Evolutionary conservation across 75 land plant species (phyloP).

Genomic region (Azolla pinnata): DNA sequence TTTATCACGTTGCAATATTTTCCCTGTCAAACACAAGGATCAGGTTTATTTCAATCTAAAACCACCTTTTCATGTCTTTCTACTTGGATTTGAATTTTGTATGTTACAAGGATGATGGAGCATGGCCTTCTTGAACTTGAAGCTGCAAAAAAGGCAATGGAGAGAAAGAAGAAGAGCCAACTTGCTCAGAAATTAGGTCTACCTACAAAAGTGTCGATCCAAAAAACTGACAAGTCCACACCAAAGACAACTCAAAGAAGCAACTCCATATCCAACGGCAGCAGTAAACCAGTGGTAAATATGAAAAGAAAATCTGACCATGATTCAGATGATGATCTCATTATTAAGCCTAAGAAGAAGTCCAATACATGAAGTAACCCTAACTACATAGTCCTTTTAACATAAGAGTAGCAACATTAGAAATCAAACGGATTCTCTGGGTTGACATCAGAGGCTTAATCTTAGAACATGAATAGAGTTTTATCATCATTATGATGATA

Average conservation of each 20-base stretch:
- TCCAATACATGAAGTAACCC: no score
- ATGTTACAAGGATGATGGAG: slow-evolving; percentile 75
- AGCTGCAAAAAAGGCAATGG: slow-evolving; percentile 49
- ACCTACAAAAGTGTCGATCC: slow-evolving; percentile 30
- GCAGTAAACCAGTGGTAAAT: slow-evolving; percentile 4
- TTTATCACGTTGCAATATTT: no score
- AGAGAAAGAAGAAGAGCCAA: slow-evolving; percentile 40
- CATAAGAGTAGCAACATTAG: no score
- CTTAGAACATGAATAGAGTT: no score
- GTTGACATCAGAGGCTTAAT: no score
- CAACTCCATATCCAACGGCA: slow-evolving; percentile 7
- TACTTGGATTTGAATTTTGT: no score
- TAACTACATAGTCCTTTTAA: no score
- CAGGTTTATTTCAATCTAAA: no score
- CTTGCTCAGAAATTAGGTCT: slow-evolving; percentile 34
- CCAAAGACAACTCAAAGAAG: neutral
- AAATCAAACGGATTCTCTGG: no score
- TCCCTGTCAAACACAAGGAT: no score
- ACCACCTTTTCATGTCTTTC: no score
- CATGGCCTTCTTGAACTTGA: slow-evolving; percentile 45
- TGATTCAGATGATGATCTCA: slow-evolving; percentile 10
- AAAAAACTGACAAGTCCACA: slow-evolving; percentile 2
- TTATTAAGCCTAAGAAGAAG: slow-evolving; percentile 6
- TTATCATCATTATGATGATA: no score
- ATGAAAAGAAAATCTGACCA: neutral